Conservation (phyloP, 1,284 basidiomycete genomes). For the Naganishia sp. region DNA sequence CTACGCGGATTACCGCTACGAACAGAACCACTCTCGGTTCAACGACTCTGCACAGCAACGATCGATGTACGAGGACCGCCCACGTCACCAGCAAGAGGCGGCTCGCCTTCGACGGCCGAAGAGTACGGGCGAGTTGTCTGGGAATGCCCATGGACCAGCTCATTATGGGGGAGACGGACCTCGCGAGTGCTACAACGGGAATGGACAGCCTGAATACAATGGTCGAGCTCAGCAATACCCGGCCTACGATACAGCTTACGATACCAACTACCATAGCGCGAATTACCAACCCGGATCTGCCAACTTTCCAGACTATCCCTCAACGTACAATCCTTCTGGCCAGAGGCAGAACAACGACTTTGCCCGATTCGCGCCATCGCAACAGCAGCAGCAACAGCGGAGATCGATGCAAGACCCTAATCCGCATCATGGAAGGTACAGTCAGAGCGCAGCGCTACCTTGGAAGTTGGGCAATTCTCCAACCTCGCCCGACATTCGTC, state of each 20-base stretch:
- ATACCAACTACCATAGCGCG: neutral
- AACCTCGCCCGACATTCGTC: constrained; percentile 4
- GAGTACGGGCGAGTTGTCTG: constrained; percentile 20
- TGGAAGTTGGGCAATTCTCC: neutral
- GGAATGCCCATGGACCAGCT: neutral
- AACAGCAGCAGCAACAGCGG: neutral
- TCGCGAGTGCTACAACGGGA: neutral
- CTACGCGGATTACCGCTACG: constrained; percentile 17
- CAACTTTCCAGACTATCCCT: neutral
- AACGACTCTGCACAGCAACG: neutral
- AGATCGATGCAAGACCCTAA: neutral
- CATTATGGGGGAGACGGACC: neutral
- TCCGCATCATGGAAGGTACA: constrained; percentile 4
- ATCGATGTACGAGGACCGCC: neutral
- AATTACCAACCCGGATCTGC: neutral
- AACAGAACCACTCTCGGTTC: constrained; percentile 9
- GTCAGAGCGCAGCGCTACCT: neutral
- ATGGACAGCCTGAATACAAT: neutral
- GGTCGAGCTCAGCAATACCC: neutral
- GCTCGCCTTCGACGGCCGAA: constrained; percentile 32
- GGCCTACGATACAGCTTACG: neutral
- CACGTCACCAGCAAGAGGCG: constrained; percentile 7
- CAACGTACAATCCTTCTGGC: neutral
- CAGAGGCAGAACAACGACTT: neutral
- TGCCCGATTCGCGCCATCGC: neutral